phyloP scores from a whole-genome alignment of 257 asterid species.

The Datura wrightii region DNA sequence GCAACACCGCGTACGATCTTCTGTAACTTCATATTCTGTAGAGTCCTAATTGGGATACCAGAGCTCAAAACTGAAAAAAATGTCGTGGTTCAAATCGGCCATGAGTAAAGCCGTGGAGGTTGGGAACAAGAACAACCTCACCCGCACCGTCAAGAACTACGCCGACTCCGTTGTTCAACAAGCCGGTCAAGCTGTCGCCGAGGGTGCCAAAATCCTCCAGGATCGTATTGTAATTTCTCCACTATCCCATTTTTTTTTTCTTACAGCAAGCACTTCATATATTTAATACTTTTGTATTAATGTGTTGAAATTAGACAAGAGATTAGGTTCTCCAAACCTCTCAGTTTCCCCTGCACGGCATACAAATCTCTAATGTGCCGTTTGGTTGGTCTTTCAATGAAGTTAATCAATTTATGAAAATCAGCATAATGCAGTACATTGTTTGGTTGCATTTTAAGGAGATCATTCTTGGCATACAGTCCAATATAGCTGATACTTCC shows the following conservation, averaged over 20 bases:
- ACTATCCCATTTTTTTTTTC: not conserved
- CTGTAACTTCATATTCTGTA: not conserved
- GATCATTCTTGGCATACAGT: not conserved
- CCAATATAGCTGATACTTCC: not conserved
- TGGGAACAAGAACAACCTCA: constrained; percentile 86
- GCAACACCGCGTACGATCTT: not conserved
- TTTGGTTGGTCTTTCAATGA: not conserved
- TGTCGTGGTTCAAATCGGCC: constrained; percentile 98
- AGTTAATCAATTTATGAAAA: not conserved
- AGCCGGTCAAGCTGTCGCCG: constrained; percentile 97
- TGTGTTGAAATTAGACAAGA: not conserved
- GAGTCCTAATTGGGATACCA: constrained; percentile 24
- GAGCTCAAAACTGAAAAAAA: constrained; percentile 57
- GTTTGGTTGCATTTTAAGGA: not conserved
- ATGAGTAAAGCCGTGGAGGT: constrained; percentile 97
- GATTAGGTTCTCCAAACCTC: not conserved
- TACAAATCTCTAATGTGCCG: not conserved
- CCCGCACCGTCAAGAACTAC: constrained; percentile 85
- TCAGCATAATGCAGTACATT: not conserved
- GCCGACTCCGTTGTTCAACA: constrained; percentile 95
- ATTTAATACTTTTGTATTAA: not conserved
- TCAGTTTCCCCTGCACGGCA: not conserved
- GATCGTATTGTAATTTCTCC: constrained; percentile 73
- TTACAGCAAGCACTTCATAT: not conserved
- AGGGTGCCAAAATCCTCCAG: constrained; percentile 87